These are phyloP conservation scores for Tuber magnatum DNA, from an alignment of 495 filamentous ascomycete genomes.

Conservation along the genomic window DNA sequence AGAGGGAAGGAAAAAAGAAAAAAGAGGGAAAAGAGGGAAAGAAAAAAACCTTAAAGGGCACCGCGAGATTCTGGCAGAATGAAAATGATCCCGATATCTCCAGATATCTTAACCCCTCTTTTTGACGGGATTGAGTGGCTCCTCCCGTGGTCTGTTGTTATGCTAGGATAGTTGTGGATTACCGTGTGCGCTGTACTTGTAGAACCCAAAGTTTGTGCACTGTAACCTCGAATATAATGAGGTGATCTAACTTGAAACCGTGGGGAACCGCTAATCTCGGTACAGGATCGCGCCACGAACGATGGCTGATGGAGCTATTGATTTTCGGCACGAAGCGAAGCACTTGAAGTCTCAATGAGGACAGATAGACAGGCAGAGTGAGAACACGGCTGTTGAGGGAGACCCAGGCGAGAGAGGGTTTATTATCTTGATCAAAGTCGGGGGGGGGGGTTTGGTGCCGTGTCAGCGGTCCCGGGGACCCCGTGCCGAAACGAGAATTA, in stretches of 20 bases:
- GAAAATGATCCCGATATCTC: background rate
- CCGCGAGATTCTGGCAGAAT: background rate
- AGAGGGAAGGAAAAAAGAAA: background rate
- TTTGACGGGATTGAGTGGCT: background rate
- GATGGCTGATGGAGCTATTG: slow-evolving; percentile 27
- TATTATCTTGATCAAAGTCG: background rate
- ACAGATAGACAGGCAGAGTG: background rate
- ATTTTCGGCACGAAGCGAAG: slow-evolving; percentile 33
- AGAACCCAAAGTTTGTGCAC: background rate
- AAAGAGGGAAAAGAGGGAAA: background rate
- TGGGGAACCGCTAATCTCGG: slow-evolving; percentile 35
- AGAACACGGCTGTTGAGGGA: background rate
- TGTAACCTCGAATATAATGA: background rate
- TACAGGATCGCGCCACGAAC: slow-evolving; percentile 38
- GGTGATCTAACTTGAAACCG: slow-evolving; percentile 32
- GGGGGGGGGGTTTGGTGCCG: background rate
- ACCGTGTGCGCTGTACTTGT: background rate
- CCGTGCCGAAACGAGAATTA: background rate
- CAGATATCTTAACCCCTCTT: background rate
- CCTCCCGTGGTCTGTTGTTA: background rate
- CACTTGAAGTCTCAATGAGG: background rate
- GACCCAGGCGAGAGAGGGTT: background rate
- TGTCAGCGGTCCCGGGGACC: background rate
- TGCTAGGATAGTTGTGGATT: background rate
- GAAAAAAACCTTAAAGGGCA: background rate